Percentiles rank a stretch among this genome's conserved stretches.
phyloP scores from a whole-genome alignment of 371 early-diverging fungal genomes.

The Haplosporangium sp. region DNA sequence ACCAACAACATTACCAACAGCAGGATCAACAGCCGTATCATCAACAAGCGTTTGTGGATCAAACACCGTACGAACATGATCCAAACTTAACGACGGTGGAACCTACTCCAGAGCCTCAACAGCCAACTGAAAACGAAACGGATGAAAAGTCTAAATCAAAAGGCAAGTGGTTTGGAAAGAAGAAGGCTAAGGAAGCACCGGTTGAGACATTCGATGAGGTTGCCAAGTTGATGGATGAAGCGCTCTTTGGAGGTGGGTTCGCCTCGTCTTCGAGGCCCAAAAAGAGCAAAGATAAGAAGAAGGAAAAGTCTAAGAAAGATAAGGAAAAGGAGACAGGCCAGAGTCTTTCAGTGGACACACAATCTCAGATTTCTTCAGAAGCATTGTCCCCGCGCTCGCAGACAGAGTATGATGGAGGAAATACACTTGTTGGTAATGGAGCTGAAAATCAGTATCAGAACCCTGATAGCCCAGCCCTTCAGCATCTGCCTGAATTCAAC shows the following conservation, averaged over 20 bases:
- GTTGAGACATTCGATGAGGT: constrained; percentile 34
- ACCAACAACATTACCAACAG: constrained; percentile 4
- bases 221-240: constrained; percentile 48
- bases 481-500: neutral
- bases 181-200: constrained; percentile 19
- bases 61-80: constrained; percentile 10
- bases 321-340: constrained; percentile 22
- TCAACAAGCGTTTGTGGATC: neutral
- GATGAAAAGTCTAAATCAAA: constrained; percentile 17
- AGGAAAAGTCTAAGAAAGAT: constrained; percentile 4
- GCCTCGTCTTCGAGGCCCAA: neutral
- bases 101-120: neutral
- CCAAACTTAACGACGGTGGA: constrained; percentile 21
- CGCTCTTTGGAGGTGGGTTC: constrained; percentile 37
- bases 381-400: constrained; percentile 8
- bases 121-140: neutral
- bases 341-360: neutral
- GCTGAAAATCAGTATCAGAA: neutral
- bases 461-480: constrained; percentile 2
- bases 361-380: neutral
- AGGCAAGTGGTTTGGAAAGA: constrained; percentile 37
- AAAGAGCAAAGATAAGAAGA: constrained; percentile 15
- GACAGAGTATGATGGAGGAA: constrained; percentile 8
- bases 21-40: constrained; percentile 1
- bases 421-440: neutral